A percentile compares a stretch with the other conserved stretches of the same genome.
Conservation (phyloP, 225 moss, liverwort and hornwort genomes). For the Sphagnum tenellum region DNA sequence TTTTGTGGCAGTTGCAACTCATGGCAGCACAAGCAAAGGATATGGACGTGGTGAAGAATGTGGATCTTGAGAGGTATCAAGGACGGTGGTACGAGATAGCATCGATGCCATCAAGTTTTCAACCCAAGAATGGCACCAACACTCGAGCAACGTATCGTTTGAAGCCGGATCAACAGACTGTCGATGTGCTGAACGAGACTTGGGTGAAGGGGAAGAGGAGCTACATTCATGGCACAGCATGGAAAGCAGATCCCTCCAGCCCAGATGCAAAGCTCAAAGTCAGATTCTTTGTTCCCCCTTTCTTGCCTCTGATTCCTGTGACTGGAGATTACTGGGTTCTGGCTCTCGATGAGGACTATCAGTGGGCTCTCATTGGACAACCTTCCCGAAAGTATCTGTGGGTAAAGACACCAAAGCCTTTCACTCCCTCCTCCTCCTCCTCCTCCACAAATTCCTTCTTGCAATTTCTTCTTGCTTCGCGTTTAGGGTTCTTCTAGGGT, state of each 20-base stretch:
- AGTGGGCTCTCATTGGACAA: slow-evolving; percentile 74
- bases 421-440: no score
- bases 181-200: slow-evolving; percentile 68
- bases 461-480: no score
- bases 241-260: slow-evolving; percentile 50
- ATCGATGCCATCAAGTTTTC: slow-evolving; percentile 49
- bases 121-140: slow-evolving; percentile 54
- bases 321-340: slow-evolving; percentile 85
- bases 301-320: slow-evolving; percentile 60
- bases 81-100: slow-evolving; percentile 88
- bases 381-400: slow-evolving; percentile 64
- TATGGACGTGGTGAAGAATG: slow-evolving; percentile 56
- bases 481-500: no score
- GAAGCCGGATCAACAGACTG: slow-evolving; percentile 44
- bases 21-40: slow-evolving; percentile 2
- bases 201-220: slow-evolving; percentile 56
- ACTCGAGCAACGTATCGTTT: slow-evolving; percentile 63
- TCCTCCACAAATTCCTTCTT: no score
- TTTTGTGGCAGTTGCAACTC: no score
- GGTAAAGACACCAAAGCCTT: slow-evolving; percentile 9
- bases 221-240: slow-evolving; percentile 53
- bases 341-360: slow-evolving; percentile 58
- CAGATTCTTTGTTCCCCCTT: slow-evolving; percentile 68
- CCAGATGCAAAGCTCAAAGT: slow-evolving; percentile 65
- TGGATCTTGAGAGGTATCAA: slow-evolving; percentile 58